Conservation (phyloP, 179 eudicot species). For the Nepenthes alata region DNA sequence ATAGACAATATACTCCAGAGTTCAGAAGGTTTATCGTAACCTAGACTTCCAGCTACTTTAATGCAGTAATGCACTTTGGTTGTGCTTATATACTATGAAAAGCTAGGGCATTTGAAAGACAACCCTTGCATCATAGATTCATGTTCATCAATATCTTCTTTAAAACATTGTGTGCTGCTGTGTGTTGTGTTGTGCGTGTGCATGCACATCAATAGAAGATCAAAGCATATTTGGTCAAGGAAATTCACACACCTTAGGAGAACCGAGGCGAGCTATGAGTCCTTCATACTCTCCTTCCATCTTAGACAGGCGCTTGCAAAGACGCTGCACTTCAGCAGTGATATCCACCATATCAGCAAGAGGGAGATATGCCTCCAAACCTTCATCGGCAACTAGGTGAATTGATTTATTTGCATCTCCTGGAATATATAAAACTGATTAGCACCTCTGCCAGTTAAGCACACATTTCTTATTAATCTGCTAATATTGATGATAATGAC, state of each 20-base stretch:
- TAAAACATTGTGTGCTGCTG: too few species aligned
- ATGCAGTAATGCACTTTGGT: too few species aligned
- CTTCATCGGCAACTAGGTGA: conserved; percentile 90
- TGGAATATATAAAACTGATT: conserved; percentile 16
- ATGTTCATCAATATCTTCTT: neutral
- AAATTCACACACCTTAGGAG: conserved; percentile 40
- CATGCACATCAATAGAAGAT: neutral
- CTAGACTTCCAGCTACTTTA: too few species aligned
- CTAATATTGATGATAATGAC: neutral
- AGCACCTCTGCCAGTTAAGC: neutral
- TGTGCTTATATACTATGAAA: too few species aligned
- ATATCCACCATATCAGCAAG: conserved; percentile 94
- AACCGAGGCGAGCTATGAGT: conserved; percentile 57
- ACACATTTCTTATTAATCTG: neutral
- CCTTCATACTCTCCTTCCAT: conserved; percentile 81
- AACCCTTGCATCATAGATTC: neutral
- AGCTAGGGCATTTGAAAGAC: neutral
- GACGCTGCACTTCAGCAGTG: conserved; percentile 77
- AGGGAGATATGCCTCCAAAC: conserved; percentile 95
- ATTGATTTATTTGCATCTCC: conserved; percentile 80
- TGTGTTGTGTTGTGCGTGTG: neutral
- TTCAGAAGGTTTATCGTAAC: too few species aligned
- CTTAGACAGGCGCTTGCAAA: conserved; percentile 69
- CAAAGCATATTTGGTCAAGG: neutral
- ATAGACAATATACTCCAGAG: too few species aligned